Evolutionary conservation across 768 basidiomycete species (phyloP).

Genomic region (Suillus placidus): DNA sequence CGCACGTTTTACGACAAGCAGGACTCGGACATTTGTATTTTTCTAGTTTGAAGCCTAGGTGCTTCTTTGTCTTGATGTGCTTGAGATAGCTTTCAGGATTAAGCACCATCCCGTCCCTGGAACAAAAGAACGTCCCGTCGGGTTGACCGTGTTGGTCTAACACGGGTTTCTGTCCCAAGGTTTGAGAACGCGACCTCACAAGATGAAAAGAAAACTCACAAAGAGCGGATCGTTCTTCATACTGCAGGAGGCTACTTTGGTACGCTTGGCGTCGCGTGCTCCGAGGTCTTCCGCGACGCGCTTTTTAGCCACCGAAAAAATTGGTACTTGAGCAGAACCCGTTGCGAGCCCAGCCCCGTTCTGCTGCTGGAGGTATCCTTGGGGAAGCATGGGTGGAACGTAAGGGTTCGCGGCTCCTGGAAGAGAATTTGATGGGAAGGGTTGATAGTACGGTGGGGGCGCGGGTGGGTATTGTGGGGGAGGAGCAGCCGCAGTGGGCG

Average conservation of each 20-base stretch:
- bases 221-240: background rate
- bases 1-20: background rate
- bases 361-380: background rate
- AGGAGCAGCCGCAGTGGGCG: background rate
- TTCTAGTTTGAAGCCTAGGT: background rate
- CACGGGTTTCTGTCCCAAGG: background rate
- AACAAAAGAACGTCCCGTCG: background rate
- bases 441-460: background rate
- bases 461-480: background rate
- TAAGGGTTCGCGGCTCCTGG: background rate
- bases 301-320: background rate
- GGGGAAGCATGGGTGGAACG: background rate
- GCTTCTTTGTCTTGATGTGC: background rate
- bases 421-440: background rate
- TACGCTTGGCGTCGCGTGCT: background rate
- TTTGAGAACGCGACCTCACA: background rate
- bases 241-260: accelerated
- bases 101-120: background rate
- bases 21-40: background rate
- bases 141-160: background rate
- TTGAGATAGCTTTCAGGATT: background rate
- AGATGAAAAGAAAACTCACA: background rate
- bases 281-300: background rate
- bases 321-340: background rate
- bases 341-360: background rate